Base-by-base conservation (phyloP, 2,329 filamentous ascomycete genomes). In the Colletotrichum echinochloae region DNA sequence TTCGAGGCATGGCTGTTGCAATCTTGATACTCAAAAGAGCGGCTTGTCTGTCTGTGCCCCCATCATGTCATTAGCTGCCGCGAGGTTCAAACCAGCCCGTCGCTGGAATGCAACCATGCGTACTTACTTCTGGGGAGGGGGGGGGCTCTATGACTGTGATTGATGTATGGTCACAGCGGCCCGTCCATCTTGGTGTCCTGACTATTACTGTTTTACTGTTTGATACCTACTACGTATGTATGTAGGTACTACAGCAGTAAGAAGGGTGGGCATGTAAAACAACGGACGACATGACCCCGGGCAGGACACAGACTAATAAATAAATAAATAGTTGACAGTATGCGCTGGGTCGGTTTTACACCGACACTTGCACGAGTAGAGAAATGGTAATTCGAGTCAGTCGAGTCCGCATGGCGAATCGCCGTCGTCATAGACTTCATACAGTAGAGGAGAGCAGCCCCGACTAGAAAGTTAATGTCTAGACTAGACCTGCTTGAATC, bases 31-130 rank as follows among this genome's bases (percentile, higher is more conserved):
- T 60, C 60, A 61, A 51, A 20, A 60, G 23, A 26, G 41, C 44
- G 56, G 56, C 57, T 54, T 59, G 64, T 57, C 68, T 59, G 57
- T 70, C 52, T 52, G 68, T 35, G 60, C 30, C 59, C 39, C 44
- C 59, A 35, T 68, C 68, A 68, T 44, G 23, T 63, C 52, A 39
- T 55, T 71, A 71, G 68, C 64, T 67, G 56, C 65, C 68, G 68
- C 52, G 35, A 26, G 39, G 18, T 23, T 66, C 28, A 28, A 37
- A 30, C 39, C 46, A 37, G 46, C 20, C 48, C 30, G 30, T 48
- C 33, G 30, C 33, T 54, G 30, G 46, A 59, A 55, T 48, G 37
- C 12, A 65, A 23, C 18, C 23, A 39, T 37, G 30, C 33, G 48
- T 59, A 8, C 12, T 16, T 46, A 28, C n/a, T 37, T 57, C 30